phyloP scores from a whole-genome alignment of 306 rosid species.

The Quercus mongolica region DNA sequence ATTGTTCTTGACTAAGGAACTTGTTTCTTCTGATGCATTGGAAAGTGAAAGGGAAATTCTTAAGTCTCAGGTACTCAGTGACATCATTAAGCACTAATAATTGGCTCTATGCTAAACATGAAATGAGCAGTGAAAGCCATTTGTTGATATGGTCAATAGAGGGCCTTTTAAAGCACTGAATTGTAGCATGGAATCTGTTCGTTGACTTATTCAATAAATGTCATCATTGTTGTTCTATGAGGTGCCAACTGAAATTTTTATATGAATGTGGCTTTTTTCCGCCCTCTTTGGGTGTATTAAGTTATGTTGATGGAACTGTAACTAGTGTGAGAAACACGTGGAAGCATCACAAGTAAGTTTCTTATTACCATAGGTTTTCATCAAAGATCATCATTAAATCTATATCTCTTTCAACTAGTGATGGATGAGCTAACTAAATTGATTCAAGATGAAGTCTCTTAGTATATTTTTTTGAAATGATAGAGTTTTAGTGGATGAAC shows the following conservation, averaged over 20 bases:
- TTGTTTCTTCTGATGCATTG: conserved; percentile 69
- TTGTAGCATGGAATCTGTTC: background rate
- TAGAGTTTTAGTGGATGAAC: too few relatives aligned
- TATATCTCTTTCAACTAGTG: too few relatives aligned
- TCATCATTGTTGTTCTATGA: background rate
- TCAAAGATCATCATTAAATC: too few relatives aligned
- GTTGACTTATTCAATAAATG: background rate
- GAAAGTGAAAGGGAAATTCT: conserved; percentile 82
- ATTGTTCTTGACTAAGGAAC: conserved; percentile 77
- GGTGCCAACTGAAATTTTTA: background rate
- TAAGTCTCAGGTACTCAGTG: conserved; percentile 72
- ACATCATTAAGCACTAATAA: background rate
- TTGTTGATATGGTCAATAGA: background rate
- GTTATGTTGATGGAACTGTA: too few relatives aligned
- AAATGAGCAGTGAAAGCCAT: background rate
- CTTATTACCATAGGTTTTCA: too few relatives aligned
- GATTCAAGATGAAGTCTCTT: too few relatives aligned
- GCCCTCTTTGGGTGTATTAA: too few relatives aligned
- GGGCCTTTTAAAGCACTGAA: background rate
- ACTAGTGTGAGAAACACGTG: too few relatives aligned
- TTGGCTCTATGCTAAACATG: background rate
- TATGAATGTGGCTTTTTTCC: background rate
- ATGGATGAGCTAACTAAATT: too few relatives aligned
- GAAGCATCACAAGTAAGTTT: too few relatives aligned
- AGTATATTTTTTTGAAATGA: too few relatives aligned